Evolutionary conservation across 768 basidiomycete species (phyloP), one percentile per base, ranked within the genome.

Genomic region (Leccinum ochraceum): DNA sequence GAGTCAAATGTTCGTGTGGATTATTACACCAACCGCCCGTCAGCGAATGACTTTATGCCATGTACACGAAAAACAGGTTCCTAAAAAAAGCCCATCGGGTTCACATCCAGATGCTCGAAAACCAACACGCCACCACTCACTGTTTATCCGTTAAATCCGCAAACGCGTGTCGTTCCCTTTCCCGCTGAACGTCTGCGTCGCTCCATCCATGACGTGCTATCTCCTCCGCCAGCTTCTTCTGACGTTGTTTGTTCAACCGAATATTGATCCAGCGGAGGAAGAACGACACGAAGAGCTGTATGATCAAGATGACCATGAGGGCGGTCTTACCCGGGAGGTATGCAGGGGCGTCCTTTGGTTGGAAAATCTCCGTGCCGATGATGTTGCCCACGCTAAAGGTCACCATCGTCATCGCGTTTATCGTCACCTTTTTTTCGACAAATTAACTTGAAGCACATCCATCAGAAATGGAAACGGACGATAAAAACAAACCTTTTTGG

Each of bases 271-370:
- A 82, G 13, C 84, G 79, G 11, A 88, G 72, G 28, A 83, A 52
- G 60, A 79, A 69, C 2, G 78, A 82, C 24, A 87, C 62, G 17
- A 69, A 71, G 32, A 88, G 68, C 64, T 86, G 85, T 2, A 80
- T 78, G 3, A 73, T 79, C 34, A 88, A 75, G 6, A 87, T 75
- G 4, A 86, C 76, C 77, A 87, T 81, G 62, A 89, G 22, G 1
- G 87, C 80, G 14, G 82, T 82, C 67, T 89, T 89, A 22, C 86
- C 87, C 0, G 85, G 86, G 32, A 86, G 82, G 69, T 89, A 89
- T 16, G 68, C 78, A 0, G 86, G 85, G 3, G 83, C 85, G 61
- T 85, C 85, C 62, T 82, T 79, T 0, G 86, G 82, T 34, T 81
- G 83, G 67, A 89, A 86, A 32, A 87, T 86, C 67, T 84, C 80